phyloP scores from a whole-genome alignment of 108 stramenopile genomes.

The Skeletonema costatum region DNA sequence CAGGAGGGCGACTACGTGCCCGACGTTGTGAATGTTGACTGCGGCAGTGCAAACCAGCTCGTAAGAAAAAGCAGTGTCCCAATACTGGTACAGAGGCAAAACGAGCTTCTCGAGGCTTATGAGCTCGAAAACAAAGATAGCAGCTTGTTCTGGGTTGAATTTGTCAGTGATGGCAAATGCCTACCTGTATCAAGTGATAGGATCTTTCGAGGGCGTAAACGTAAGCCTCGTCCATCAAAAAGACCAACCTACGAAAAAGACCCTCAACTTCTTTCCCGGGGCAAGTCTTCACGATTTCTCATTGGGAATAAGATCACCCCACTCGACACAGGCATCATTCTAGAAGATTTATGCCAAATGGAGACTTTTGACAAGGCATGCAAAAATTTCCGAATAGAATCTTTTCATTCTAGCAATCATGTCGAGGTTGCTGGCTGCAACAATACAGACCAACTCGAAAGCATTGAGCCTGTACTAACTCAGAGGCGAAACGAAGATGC shows the following conservation, averaged over 20 bases:
- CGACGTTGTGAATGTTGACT: neutral
- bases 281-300: neutral
- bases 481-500: too few species aligned
- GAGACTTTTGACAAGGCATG: neutral
- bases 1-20: neutral
- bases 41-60: neutral
- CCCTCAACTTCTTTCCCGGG: neutral
- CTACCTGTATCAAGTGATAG: neutral
- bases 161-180: neutral
- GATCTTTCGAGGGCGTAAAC: neutral
- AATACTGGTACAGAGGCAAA: neutral
- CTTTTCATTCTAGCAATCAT: neutral
- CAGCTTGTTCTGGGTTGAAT: neutral
- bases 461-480: too few species aligned
- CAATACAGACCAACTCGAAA: too few species aligned
- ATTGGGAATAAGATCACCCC: neutral
- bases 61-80: neutral
- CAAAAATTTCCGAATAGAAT: neutral
- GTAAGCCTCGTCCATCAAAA: neutral
- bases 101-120: neutral
- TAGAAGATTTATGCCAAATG: neutral
- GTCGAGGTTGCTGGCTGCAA: neutral
- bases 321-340: neutral
- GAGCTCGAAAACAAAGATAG: neutral
- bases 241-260: neutral